Conservation (phyloP, 2,329 filamentous ascomycete genomes). For the Aspergillus texensis region DNA sequence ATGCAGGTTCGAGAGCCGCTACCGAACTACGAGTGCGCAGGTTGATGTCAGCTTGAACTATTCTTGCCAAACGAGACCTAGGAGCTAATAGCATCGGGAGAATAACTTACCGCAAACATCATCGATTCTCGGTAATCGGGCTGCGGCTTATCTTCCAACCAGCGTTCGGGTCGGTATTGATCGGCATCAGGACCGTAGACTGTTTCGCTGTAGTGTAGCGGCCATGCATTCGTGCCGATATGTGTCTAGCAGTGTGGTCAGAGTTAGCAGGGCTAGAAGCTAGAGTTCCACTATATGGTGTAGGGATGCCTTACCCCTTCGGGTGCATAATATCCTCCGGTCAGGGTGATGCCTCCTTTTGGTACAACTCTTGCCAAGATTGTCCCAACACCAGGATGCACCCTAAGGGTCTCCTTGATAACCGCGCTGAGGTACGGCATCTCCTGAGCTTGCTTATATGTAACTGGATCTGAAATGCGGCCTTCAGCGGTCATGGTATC, state of each 20-base stretch:
- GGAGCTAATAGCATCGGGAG: neutral
- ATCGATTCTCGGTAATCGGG: neutral
- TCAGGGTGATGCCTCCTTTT: neutral
- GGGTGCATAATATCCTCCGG: neutral
- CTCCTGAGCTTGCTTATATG: constrained; percentile 19
- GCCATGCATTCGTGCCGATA: constrained; percentile 3
- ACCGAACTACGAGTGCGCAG: neutral
- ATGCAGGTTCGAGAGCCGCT: constrained; percentile 28
- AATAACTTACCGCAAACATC: neutral
- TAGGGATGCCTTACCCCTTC: neutral
- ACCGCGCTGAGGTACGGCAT: constrained; percentile 31
- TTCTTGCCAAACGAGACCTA: neutral
- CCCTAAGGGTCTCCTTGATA: constrained; percentile 28
- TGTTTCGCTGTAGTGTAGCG: neutral
- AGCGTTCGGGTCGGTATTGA: constrained; percentile 1
- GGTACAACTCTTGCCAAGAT: constrained; percentile 1
- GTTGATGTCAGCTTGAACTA: neutral
- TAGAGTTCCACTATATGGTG: accelerated
- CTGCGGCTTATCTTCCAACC: neutral
- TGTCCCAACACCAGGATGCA: constrained; percentile 39
- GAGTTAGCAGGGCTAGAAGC: neutral
- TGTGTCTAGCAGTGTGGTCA: neutral
- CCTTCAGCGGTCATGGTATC: constrained; percentile 14
- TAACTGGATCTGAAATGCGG: constrained; percentile 13
- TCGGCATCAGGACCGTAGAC: constrained; percentile 5